phyloP scores from a whole-genome alignment of 805 yeast genomes.

The Ogataea paradorogensis region DNA sequence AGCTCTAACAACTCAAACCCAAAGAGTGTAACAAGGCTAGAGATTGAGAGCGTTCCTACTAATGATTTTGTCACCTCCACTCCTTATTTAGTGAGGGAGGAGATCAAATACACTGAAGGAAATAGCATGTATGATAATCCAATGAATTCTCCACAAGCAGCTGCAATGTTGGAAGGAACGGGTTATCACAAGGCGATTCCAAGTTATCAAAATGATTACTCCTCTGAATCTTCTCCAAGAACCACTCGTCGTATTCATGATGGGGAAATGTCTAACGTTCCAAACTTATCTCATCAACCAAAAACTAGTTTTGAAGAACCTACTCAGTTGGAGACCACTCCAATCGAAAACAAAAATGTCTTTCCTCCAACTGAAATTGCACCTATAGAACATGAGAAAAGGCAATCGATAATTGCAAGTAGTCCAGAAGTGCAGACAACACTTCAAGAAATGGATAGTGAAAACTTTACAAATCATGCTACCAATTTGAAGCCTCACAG shows the following conservation, averaged over 20 bases:
- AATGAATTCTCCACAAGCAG: slow-evolving; percentile 3
- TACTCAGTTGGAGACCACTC: background rate
- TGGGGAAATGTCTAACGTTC: too few species aligned
- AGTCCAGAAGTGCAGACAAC: background rate
- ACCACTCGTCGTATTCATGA: background rate
- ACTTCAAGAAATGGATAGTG: background rate
- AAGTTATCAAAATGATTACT: background rate
- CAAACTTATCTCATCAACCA: too few species aligned
- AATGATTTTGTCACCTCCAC: background rate
- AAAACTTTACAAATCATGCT: background rate
- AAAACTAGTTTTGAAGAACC: too few species aligned
- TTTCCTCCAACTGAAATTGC: background rate
- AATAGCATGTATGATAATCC: slow-evolving; percentile 5
- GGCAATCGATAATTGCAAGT: background rate
- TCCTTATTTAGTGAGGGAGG: background rate
- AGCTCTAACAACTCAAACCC: too few species aligned
- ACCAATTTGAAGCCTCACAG: background rate
- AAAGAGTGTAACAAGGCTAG: background rate
- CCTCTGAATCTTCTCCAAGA: background rate
- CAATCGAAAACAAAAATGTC: background rate
- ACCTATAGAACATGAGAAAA: background rate
- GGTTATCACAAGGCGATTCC: background rate
- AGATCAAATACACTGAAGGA: background rate
- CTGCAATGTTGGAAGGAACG: background rate
- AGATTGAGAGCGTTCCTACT: background rate